A percentile compares a stretch with the other conserved stretches of the same genome.
Evolutionary conservation across 495 filamentous ascomycete species (phyloP).

Genomic region (Lasiosphaeris hirsuta): DNA sequence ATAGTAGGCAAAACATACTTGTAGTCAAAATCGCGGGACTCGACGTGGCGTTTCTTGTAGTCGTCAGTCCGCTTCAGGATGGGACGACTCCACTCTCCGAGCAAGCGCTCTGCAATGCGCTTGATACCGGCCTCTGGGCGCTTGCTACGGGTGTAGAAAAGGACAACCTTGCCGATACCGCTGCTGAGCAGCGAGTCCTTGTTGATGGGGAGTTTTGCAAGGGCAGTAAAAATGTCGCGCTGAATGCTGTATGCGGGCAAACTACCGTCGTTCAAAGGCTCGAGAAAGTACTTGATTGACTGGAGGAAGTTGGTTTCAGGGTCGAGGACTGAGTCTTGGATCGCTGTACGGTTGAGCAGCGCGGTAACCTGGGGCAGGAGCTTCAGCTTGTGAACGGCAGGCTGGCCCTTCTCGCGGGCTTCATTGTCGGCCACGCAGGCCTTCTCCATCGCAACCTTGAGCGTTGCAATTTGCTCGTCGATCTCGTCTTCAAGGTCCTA

Average conservation of each 20-base stretch:
- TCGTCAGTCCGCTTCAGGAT: conserved; percentile 91
- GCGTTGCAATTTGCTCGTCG: conserved; percentile 82
- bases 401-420: conserved; percentile 69
- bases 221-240: conserved; percentile 80
- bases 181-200: conserved; percentile 86
- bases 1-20: conserved; percentile 36
- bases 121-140: conserved; percentile 83
- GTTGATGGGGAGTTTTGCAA: conserved; percentile 77
- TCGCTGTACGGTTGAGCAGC: conserved; percentile 81
- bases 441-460: conserved; percentile 87
- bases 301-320: conserved; percentile 93
- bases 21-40: conserved; percentile 52
- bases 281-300: conserved; percentile 94
- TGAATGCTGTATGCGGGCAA: conserved; percentile 96
- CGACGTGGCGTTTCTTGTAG: conserved; percentile 75
- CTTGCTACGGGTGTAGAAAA: conserved; percentile 96
- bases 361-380: conserved; percentile 90
- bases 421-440: conserved; percentile 83
- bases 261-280: conserved; percentile 87
- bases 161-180: conserved; percentile 90
- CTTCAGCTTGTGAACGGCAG: conserved; percentile 88
- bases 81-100: conserved; percentile 95
- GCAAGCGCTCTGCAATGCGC: conserved; percentile 81
- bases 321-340: conserved; percentile 78
- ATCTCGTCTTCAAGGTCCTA: conserved; percentile 86